phyloP scores from a whole-genome alignment of 306 rosid genomes.

The Cucurbita argyrosperma region DNA sequence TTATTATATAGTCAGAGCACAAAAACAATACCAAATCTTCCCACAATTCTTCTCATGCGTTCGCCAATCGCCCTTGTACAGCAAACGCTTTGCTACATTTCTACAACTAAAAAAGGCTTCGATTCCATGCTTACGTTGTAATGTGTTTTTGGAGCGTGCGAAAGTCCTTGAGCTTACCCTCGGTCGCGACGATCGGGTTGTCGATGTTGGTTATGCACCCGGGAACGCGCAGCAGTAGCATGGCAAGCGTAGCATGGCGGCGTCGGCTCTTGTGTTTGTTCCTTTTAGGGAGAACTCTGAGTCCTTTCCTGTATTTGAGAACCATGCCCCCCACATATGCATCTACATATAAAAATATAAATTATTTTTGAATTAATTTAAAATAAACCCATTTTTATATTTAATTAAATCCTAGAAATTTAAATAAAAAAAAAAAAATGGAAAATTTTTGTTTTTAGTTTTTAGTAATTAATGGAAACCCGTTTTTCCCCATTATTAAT shows the following conservation, averaged over 20 bases:
- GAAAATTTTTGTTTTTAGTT: not conserved
- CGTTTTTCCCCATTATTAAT: not conserved
- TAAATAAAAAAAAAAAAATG: too few species aligned
- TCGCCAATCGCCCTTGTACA: constrained; percentile 59
- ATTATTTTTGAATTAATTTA: not conserved
- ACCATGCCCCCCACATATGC: constrained; percentile 88
- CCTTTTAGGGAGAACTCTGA: constrained; percentile 53
- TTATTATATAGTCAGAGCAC: constrained; percentile 65
- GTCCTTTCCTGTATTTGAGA: constrained; percentile 58
- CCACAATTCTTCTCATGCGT: constrained; percentile 71
- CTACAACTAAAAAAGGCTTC: constrained; percentile 46
- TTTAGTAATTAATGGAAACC: not conserved
- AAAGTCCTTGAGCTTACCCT: constrained; percentile 55
- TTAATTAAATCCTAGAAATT: not conserved
- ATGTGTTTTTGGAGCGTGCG: constrained; percentile 60
- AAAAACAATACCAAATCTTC: constrained; percentile 40
- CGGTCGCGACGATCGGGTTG: constrained; percentile 41
- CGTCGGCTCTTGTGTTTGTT: constrained; percentile 32
- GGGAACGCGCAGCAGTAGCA: constrained; percentile 33
- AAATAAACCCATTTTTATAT: not conserved
- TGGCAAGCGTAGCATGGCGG: constrained; percentile 45
- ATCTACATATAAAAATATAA: constrained; percentile 17
- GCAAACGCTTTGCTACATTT: constrained; percentile 43
- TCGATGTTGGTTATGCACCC: constrained; percentile 61
- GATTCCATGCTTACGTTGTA: constrained; percentile 54